These are phyloP conservation scores for Berberis vulgaris DNA, from an alignment of 164 flowering plant species.

Conservation along the genomic window DNA sequence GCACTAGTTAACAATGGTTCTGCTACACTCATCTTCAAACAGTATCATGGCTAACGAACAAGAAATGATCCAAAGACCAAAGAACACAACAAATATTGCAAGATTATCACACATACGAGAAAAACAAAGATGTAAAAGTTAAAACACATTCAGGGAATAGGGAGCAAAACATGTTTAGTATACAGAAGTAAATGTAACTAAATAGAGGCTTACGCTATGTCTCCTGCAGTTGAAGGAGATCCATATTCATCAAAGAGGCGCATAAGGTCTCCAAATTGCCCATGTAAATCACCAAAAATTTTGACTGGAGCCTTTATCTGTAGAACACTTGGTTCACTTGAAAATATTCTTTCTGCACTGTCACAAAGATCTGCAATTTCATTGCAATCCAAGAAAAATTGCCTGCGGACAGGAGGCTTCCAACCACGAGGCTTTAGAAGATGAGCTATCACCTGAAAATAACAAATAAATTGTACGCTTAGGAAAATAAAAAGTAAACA, in stretches of 20 bases:
- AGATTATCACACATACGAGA: too few species aligned
- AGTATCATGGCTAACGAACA: too few species aligned
- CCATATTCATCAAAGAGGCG: conserved; percentile 99
- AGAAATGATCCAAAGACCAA: too few species aligned
- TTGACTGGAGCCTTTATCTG: conserved; percentile 94
- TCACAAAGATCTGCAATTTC: conserved; percentile 99
- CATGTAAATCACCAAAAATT: conserved; percentile 99
- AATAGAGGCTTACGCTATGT: conserved; percentile 69
- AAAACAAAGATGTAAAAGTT: too few species aligned
- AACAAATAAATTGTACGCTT: not conserved
- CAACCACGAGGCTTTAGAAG: conserved; percentile 99
- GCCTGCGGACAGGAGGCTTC: conserved; percentile 98
- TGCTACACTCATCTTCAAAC: too few species aligned
- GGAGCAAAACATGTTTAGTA: too few species aligned
- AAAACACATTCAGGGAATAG: too few species aligned
- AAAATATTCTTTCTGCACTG: conserved; percentile 82
- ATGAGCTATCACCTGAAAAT: conserved; percentile 71
- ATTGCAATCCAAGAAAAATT: conserved; percentile 96
- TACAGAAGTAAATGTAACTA: not conserved
- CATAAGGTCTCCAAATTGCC: conserved; percentile 99
- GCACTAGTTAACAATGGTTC: too few species aligned
- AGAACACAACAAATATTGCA: too few species aligned
- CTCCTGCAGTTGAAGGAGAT: conserved; percentile 99
- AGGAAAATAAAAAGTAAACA: not conserved
- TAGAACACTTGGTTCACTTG: conserved; percentile 85